A percentile compares a stretch with the other conserved stretches of the same genome.
Conservation (phyloP, 2,329 filamentous ascomycete genomes). For the Elsinoe batatas region DNA sequence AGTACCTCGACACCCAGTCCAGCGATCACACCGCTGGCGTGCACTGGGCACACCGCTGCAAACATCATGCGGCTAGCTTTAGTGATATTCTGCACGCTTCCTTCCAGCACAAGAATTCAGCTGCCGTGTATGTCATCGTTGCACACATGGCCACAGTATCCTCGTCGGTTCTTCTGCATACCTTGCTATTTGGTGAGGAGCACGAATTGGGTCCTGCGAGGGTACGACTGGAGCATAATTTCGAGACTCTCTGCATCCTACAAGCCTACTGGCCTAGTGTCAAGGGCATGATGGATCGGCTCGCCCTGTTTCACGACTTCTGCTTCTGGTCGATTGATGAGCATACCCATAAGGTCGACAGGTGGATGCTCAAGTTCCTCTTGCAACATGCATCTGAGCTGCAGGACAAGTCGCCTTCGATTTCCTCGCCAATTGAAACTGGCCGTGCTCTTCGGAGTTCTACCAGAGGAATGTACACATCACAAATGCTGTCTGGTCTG, state of each 20-base stretch:
- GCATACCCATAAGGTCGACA: background rate
- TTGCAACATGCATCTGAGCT: background rate
- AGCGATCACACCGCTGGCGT: background rate
- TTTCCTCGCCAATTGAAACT: too few relatives aligned
- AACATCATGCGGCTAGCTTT: background rate
- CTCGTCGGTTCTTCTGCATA: background rate
- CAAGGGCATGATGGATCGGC: background rate
- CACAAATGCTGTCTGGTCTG: background rate
- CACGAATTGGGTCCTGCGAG: background rate
- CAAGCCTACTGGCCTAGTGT: background rate
- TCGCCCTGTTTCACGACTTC: background rate
- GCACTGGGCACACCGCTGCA: background rate
- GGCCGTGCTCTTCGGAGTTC: background rate
- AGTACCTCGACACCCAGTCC: background rate
- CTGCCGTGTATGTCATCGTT: background rate
- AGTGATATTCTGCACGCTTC: background rate
- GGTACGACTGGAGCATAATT: background rate
- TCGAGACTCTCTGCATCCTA: background rate
- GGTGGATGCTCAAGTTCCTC: slow-evolving; percentile 2
- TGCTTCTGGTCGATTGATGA: background rate
- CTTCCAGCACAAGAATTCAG: background rate
- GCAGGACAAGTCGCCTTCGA: background rate
- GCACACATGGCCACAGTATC: slow-evolving; percentile 2
- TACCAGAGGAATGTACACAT: background rate
- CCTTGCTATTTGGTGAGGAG: slow-evolving; percentile 3